Base-by-base conservation (phyloP, 768 basidiomycete species). In the Coprinopsis marcescibilis region DNA sequence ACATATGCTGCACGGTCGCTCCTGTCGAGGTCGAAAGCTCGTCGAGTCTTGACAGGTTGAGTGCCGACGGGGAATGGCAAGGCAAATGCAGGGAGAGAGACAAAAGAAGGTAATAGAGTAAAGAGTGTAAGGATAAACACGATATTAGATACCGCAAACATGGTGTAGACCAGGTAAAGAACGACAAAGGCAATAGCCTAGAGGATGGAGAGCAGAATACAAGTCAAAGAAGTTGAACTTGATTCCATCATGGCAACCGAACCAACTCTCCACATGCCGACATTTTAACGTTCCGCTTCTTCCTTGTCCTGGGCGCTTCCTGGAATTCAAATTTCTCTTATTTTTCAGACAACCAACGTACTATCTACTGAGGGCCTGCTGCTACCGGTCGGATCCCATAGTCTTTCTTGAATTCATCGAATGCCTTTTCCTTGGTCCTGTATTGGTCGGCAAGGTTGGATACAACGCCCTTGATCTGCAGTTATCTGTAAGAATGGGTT, bases 341-440 rank as follows among this genome's bases (percentile, higher is more conserved):
- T n/a, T n/a, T n/a, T n/a, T n/a, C n/a, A n/a, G n/a, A n/a, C n/a
- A n/a, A n/a, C n/a, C 1, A 24, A 23, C 15, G 14, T 20, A 20
- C 29, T 15, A 30, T 17, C 27, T 35, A 37, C 34, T 25, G 32
- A 37, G 23, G 30, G 27, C 42, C 51, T 53, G 60, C 55, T n/a
- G 35, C 38, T 17, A 80, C 76, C 14, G 81, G 76, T 25, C 86
- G 80, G 54, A 89, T 85, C 51, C 79, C 80, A 61, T 88, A 81
- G 45, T 90, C 85, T 56, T 69, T 72, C 61, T 87, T 89, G 69
- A 91, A 89, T 21, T 67, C 64, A 56, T 89, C 85, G 52, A 91
- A 83, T 49, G 90, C 89, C 50, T 80, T 75, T 57, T 92, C 94
- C 65, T 89, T 93, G 43, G 75, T 68, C 67, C 89, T 91, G 72